Evolutionary conservation across 1,284 basidiomycete species (phyloP).

Genomic region (Anthracocystis setariae): DNA sequence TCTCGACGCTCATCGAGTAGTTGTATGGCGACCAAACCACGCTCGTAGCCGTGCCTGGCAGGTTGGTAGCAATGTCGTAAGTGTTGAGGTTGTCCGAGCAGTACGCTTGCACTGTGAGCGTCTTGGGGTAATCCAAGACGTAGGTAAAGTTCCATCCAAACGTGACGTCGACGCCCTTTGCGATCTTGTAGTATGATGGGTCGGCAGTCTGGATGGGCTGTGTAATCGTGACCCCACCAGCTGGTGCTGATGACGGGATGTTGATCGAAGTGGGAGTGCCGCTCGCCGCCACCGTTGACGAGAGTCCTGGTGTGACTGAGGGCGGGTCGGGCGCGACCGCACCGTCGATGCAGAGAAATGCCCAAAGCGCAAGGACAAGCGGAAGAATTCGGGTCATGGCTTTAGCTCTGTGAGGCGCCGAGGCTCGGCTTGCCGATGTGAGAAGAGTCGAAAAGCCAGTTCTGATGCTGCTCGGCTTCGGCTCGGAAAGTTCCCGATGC

Average conservation of each 20-base stretch:
- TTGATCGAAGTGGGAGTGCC: conserved; percentile 20
- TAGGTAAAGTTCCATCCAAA: conserved; percentile 67
- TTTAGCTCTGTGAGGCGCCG: not conserved
- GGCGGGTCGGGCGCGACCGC: conserved; percentile 38
- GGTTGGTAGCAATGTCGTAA: conserved; percentile 58
- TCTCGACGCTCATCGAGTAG: conserved; percentile 54
- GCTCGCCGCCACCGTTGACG: conserved; percentile 1
- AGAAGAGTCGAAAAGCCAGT: too few relatives aligned
- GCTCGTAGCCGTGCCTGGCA: conserved; percentile 58
- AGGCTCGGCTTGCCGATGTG: not conserved
- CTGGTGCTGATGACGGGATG: conserved; percentile 55
- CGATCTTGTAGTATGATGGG: conserved; percentile 67
- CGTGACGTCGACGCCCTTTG: conserved; percentile 58
- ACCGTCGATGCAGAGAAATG: conserved; percentile 17
- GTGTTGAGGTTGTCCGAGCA: conserved; percentile 64
- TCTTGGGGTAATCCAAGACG: conserved; percentile 51
- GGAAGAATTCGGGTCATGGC: conserved; percentile 20
- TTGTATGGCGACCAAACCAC: conserved; percentile 64
- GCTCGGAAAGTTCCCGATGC: too few relatives aligned
- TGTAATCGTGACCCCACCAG: conserved; percentile 64
- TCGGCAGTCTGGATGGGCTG: conserved; percentile 62
- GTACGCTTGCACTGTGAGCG: conserved; percentile 60
- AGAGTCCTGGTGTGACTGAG: conserved; percentile 28
- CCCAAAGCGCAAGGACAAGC: conserved; percentile 29
- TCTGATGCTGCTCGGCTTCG: not conserved